phyloP scores from a whole-genome alignment of 768 basidiomycete species.

The Chalciporus pseudorubinellus region DNA sequence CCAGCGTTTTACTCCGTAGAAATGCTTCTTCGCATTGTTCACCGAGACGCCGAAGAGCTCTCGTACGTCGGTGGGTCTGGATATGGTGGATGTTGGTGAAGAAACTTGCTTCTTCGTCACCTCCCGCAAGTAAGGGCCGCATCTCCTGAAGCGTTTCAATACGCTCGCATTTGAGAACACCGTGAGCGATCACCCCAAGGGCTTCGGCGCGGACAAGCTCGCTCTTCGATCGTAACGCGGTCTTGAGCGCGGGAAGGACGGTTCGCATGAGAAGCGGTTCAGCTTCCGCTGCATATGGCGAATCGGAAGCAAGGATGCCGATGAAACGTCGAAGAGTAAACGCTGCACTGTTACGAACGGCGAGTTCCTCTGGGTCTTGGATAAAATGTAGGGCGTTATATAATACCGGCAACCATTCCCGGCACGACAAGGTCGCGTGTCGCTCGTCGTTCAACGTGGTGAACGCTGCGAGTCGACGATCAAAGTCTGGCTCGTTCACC shows the following conservation, averaged over 20 bases:
- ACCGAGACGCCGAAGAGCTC: slow-evolving; percentile 82
- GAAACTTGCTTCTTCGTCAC: slow-evolving; percentile 93
- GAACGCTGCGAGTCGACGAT: slow-evolving; percentile 77
- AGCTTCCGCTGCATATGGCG: slow-evolving; percentile 37
- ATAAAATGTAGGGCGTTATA: slow-evolving; percentile 84
- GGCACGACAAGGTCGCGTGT: slow-evolving; percentile 46
- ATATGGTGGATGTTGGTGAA: slow-evolving; percentile 96
- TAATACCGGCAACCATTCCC: slow-evolving; percentile 79
- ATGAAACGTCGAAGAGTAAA: slow-evolving; percentile 76
- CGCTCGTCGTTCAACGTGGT: slow-evolving; percentile 65
- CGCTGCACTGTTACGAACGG: slow-evolving; percentile 80
- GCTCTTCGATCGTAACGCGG: slow-evolving; percentile 71
- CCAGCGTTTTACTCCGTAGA: slow-evolving; percentile 65
- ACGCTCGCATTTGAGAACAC: slow-evolving; percentile 60
- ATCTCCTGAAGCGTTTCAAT: slow-evolving; percentile 73
- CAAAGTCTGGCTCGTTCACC: slow-evolving; percentile 91
- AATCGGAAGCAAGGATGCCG: slow-evolving; percentile 44
- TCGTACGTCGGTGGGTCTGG: slow-evolving; percentile 83
- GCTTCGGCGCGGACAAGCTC: slow-evolving; percentile 88
- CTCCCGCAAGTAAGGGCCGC: slow-evolving; percentile 74
- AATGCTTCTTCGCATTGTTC: slow-evolving; percentile 68
- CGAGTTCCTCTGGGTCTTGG: slow-evolving; percentile 86
- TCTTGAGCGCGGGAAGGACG: slow-evolving; percentile 77
- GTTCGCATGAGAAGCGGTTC: slow-evolving; percentile 58
- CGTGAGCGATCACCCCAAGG: slow-evolving; percentile 72